Base-by-base conservation (phyloP, 2,329 filamentous ascomycete genomes). In the Aspergillus sergii region DNA sequence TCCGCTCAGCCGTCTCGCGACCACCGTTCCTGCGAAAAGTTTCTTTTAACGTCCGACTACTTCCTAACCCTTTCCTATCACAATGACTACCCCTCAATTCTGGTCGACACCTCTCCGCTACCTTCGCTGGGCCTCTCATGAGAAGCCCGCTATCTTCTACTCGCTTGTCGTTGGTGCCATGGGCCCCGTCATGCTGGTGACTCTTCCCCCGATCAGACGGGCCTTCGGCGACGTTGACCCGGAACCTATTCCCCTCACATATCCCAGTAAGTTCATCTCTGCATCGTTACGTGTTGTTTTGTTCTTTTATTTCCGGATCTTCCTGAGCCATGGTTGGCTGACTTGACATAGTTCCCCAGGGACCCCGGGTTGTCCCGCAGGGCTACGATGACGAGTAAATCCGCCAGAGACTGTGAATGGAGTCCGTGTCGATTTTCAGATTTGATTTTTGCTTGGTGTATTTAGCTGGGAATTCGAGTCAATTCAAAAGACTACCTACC, bases 71-170 rank as follows among this genome's bases (percentile, higher is more conserved):
- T 64, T 56, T 50, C 65, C 21, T 34, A 58, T 59, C 59, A 64
- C 68, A 71, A 69, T 83, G 81, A 78, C 85, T 64, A 84, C 86
- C 60, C 90, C 93, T 72, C 84, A 85, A 73, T 97, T 99, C 90
- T 97, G 91, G 88, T 86, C 88, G 69, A 85, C 87, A 64, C 95
- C 95, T 68, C 75, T 96, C 77, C 89, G 89, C 73, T 98, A 97
- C 88, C 81, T 91, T 74, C 90, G 90, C 80, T 98, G 94, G 93
- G 89, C 93, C 59, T 86, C 91, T 57, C 90, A 93, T 81, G 90
- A 95, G 80, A 91, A 91, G 79, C 95, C 95, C 58, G 93, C 93
- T 64, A 91, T 93, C 82, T 96, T 97, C 85, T 98, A 89, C 86
- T 93, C 92, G 72, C 82, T 92, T 73, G 76, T 92, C 63, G 82